Percentiles rank a stretch among this genome's conserved stretches.
These are phyloP conservation scores for Termitomyces sp. DNA, from an alignment of 768 basidiomycete species.

Conservation along the genomic window DNA sequence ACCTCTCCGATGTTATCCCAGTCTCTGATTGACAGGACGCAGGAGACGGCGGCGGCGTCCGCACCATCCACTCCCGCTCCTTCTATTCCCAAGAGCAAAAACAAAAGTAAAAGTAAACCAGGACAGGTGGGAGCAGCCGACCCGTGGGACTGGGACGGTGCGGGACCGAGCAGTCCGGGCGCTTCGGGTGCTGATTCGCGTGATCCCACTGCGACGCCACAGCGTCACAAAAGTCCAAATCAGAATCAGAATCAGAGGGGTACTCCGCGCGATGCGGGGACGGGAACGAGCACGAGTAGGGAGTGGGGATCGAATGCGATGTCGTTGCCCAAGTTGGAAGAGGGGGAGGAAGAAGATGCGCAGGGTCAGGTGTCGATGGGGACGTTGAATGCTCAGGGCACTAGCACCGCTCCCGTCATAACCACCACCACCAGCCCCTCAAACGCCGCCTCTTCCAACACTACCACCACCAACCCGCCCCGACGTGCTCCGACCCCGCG, in stretches of 20 bases:
- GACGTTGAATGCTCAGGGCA: no score
- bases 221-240: background rate
- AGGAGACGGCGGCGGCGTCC: background rate
- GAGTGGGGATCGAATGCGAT: no score
- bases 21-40: slow-evolving; percentile 5
- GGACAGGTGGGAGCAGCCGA: background rate
- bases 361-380: background rate
- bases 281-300: background rate
- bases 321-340: background rate
- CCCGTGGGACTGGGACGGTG: background rate
- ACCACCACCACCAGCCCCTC: background rate
- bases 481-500: slow-evolving; percentile 20
- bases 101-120: background rate
- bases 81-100: background rate
- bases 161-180: background rate
- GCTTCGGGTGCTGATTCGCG: background rate
- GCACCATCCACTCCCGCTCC: no score
- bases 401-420: background rate
- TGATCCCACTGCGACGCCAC: background rate
- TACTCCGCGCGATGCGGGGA: background rate
- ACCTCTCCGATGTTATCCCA: slow-evolving; percentile 20
- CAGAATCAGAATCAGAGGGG: background rate
- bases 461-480: slow-evolving; percentile 2
- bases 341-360: background rate
- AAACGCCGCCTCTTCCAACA: no score